Percentiles rank a stretch among this genome's conserved stretches.
phyloP scores from a whole-genome alignment of 257 asterid genomes.

The Solanum stenotomum region DNA sequence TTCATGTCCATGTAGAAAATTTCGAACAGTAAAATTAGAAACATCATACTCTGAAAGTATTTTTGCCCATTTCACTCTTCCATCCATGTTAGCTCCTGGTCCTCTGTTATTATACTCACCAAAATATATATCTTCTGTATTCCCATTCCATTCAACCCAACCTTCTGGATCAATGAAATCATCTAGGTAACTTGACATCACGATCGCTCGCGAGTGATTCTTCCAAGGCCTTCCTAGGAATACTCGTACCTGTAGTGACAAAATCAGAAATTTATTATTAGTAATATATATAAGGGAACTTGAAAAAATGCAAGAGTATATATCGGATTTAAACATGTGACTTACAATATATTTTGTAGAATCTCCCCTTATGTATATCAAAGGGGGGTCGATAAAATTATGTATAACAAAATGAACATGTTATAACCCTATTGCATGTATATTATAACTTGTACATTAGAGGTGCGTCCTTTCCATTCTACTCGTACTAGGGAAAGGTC shows the following conservation, averaged over 20 bases:
- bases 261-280: neutral
- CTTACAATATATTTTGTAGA: neutral
- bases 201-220: neutral
- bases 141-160: neutral
- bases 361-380: neutral
- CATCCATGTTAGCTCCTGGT: neutral
- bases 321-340: neutral
- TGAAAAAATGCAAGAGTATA: neutral
- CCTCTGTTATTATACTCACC: conserved; percentile 4
- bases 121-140: neutral
- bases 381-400: neutral
- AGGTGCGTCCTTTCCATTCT: no score
- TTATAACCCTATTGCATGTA: no score
- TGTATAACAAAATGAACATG: neutral
- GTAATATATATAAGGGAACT: neutral
- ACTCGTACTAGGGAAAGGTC: no score
- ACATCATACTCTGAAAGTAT: neutral
- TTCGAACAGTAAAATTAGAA: neutral
- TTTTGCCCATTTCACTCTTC: neutral
- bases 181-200: neutral
- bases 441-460: no score
- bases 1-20: neutral
- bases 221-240: conserved; percentile 4
- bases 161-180: neutral
- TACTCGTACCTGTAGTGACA: neutral